Conservation (phyloP, 176 grass and related monocot genomes). For the Alloteropsis semialata region DNA sequence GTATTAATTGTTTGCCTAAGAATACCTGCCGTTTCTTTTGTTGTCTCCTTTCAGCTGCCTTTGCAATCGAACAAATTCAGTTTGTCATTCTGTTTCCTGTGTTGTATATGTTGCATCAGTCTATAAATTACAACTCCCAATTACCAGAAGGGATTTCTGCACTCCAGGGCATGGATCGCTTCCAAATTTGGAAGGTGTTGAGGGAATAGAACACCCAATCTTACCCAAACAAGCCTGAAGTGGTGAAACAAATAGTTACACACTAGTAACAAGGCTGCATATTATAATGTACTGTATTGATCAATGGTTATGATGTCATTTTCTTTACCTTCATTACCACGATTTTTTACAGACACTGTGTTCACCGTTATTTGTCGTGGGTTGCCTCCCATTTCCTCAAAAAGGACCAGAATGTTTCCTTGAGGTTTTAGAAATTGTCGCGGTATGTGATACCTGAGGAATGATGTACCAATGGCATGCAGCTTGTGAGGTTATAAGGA, state of each 20-base stretch:
- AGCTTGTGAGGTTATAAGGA: neutral
- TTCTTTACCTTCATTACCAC: slow-evolving; percentile 36
- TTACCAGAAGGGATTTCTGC: slow-evolving; percentile 41
- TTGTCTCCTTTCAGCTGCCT: neutral
- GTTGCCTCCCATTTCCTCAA: slow-evolving; percentile 82
- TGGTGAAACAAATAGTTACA: neutral
- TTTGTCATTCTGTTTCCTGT: neutral
- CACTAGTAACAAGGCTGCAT: neutral
- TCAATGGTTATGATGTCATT: neutral
- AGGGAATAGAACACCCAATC: slow-evolving; percentile 37
- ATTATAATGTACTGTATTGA: neutral
- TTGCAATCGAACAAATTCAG: neutral
- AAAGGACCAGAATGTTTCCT: slow-evolving; percentile 63
- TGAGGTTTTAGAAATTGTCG: slow-evolving; percentile 49
- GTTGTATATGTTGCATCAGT: slow-evolving; percentile 27
- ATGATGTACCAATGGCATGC: neutral
- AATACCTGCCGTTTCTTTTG: neutral
- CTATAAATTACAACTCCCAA: slow-evolving; percentile 42
- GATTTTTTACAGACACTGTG: slow-evolving; percentile 43
- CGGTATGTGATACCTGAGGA: slow-evolving; percentile 88
- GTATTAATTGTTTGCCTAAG: neutral
- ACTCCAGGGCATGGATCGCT: slow-evolving; percentile 41
- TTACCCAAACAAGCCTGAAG: slow-evolving; percentile 56
- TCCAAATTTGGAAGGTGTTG: slow-evolving; percentile 28
- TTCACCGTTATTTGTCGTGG: slow-evolving; percentile 68